Conservation (phyloP, 495 filamentous ascomycete species). For the Aspergillus mulundensis region DNA sequence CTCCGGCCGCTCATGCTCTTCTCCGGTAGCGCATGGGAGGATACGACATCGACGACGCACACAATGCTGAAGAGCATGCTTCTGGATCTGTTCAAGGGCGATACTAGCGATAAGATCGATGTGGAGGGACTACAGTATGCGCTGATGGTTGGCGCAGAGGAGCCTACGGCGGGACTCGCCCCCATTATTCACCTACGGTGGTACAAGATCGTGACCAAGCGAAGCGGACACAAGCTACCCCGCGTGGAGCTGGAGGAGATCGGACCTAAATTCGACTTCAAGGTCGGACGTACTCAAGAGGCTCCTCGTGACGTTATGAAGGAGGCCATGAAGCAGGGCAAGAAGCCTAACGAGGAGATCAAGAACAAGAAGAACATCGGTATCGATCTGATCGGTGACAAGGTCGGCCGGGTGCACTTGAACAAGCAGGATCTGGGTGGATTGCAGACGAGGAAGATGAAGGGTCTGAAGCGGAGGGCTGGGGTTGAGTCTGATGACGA, state of each 20-base stretch:
- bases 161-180: slow-evolving; percentile 58
- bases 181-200: slow-evolving; percentile 77
- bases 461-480: slow-evolving; percentile 82
- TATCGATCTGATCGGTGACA: slow-evolving; percentile 89
- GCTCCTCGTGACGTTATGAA: slow-evolving; percentile 75
- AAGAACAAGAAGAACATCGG: slow-evolving; percentile 92
- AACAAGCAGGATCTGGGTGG: slow-evolving; percentile 83
- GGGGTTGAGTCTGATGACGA: slow-evolving; percentile 48
- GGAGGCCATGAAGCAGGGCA: slow-evolving; percentile 84
- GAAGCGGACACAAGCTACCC: slow-evolving; percentile 79
- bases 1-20: slow-evolving; percentile 82
- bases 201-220: slow-evolving; percentile 80
- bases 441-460: slow-evolving; percentile 98
- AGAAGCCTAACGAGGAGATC: slow-evolving; percentile 50
- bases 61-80: slow-evolving; percentile 82
- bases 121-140: slow-evolving; percentile 92
- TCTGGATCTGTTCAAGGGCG: slow-evolving; percentile 84
- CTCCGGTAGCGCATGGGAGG: slow-evolving; percentile 79
- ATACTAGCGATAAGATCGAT: slow-evolving; percentile 71
- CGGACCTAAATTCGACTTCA: slow-evolving; percentile 92
- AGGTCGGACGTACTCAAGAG: slow-evolving; percentile 73
- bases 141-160: slow-evolving; percentile 72
- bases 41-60: slow-evolving; percentile 65
- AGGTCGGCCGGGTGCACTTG: slow-evolving; percentile 88
- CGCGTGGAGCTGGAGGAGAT: slow-evolving; percentile 92